Conservation (phyloP, 2,329 filamentous ascomycete genomes). For the Aspergillus phoenicis region DNA sequence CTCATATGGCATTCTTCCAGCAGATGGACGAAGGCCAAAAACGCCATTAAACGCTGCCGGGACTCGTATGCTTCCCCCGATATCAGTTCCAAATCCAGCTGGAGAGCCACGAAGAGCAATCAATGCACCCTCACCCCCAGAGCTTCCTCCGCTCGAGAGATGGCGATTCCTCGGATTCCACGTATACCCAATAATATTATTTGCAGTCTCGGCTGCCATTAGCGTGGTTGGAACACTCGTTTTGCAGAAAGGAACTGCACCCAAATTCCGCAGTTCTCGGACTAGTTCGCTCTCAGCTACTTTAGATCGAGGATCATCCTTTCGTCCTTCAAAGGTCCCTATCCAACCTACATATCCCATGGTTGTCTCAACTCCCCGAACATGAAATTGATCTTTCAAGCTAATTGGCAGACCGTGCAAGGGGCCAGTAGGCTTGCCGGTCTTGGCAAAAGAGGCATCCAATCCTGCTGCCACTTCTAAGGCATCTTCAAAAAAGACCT, state of each 20-base stretch:
- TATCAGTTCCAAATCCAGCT: conserved; percentile 60
- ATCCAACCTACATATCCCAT: conserved; percentile 69
- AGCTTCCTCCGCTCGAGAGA: conserved; percentile 59
- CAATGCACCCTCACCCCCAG: conserved; percentile 61
- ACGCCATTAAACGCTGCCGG: conserved; percentile 64
- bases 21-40: conserved; percentile 58
- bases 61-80: too few relatives aligned
- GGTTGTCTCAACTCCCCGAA: conserved; percentile 55
- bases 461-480: conserved; percentile 52
- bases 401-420: conserved; percentile 65
- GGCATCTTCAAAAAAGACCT: conserved; percentile 59
- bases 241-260: conserved; percentile 59
- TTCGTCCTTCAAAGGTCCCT: conserved; percentile 57
- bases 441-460: conserved; percentile 49
- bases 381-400: conserved; percentile 53
- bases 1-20: conserved; percentile 57
- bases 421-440: conserved; percentile 55
- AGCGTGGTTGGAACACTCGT: conserved; percentile 60
- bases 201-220: conserved; percentile 62
- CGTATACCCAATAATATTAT: conserved; percentile 63
- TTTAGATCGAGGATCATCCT: conserved; percentile 48
- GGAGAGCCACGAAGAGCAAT: conserved; percentile 58
- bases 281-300: conserved; percentile 62
- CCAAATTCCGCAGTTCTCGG: conserved; percentile 54
- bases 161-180: conserved; percentile 60